Conservation (phyloP, 2,329 filamentous ascomycete species). For the Chaetoscypha palmicola region DNA sequence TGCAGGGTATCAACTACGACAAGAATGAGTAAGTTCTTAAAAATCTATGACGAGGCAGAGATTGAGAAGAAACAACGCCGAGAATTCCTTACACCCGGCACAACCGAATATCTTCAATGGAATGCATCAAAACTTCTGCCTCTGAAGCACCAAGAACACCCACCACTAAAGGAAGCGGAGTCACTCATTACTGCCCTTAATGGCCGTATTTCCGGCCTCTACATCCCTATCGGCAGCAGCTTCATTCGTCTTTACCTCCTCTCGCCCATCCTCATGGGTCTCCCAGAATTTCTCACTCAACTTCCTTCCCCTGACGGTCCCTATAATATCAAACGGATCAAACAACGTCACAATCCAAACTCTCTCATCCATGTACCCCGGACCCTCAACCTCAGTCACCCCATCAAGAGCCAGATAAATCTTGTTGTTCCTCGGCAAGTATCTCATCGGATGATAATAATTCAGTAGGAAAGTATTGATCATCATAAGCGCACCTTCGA, state of each 20-base stretch:
- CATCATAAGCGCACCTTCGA: constrained; percentile 48
- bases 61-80: no score
- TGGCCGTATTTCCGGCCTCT: neutral
- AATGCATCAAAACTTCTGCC: neutral
- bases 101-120: no score
- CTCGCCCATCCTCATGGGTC: constrained; percentile 13
- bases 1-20: no score
- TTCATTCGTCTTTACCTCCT: neutral
- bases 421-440: constrained; percentile 41
- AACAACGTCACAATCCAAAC: constrained; percentile 21
- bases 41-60: no score
- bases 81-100: no score
- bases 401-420: constrained; percentile 46
- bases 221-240: neutral
- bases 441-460: constrained; percentile 42
- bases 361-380: constrained; percentile 43
- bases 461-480: constrained; percentile 45
- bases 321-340: constrained; percentile 28
- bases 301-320: constrained; percentile 19
- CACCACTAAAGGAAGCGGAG: neutral
- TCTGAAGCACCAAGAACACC: neutral
- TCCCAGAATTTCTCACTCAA: constrained; percentile 26
- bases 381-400: constrained; percentile 41
- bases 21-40: no score
- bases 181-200: neutral